Evolutionary conservation across 345 rosid genomes (phyloP).

Genomic region (Eucalyptus fibrosa): DNA sequence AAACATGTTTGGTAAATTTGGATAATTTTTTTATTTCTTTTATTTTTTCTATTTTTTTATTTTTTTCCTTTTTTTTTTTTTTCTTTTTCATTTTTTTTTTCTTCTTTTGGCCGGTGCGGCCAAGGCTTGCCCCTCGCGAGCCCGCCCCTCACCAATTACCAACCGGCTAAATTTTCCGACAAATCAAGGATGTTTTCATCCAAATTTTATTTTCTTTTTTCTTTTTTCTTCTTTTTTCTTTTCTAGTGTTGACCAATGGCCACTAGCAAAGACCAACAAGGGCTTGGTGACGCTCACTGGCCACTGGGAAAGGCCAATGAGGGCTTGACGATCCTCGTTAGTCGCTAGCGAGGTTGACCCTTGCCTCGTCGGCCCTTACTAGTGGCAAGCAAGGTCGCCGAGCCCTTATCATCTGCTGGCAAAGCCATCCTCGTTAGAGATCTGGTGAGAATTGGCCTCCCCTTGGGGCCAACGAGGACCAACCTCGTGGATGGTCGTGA

Average conservation of each 20-base stretch:
- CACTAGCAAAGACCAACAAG: rapidly evolving
- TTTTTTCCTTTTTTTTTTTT: no score
- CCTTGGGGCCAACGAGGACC: rapidly evolving
- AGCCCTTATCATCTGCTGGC: rapidly evolving
- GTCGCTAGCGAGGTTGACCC: rapidly evolving
- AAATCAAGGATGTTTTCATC: rapidly evolving
- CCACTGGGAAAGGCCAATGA: no score
- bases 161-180: rapidly evolving
- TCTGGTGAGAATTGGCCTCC: rapidly evolving
- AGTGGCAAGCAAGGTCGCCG: rapidly evolving
- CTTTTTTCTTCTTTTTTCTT: no score
- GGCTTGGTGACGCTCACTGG: rapidly evolving
- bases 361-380: rapidly evolving
- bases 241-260: rapidly evolving
- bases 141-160: rapidly evolving
- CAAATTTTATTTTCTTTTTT: no score
- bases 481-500: no score
- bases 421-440: no score
- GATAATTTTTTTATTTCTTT: no score
- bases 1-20: no score
- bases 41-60: no score
- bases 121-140: no score
- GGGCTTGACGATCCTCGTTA: rapidly evolving
- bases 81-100: no score
- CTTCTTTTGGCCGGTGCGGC: no score